Evolutionary conservation across 2,329 filamentous ascomycete genomes (phyloP), one percentile per base, ranked within the genome.

Genomic region (Peltaster fructicola): DNA sequence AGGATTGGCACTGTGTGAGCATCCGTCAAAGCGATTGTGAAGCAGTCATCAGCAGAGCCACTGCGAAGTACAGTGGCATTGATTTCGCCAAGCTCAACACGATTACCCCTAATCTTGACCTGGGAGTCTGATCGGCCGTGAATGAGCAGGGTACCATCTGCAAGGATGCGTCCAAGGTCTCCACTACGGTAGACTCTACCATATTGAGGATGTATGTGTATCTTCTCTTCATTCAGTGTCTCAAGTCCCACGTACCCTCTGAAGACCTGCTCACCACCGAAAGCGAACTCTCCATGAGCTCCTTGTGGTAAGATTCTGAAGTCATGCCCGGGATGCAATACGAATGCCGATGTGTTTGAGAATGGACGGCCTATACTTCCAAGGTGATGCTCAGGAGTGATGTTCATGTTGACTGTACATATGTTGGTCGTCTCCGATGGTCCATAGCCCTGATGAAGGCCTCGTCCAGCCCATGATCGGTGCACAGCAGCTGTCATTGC

Each of bases 371-470:
- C 84, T n/a, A 92, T 69, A 37, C 84, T 82, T 32, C 72, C 73
- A 24, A 78, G 66, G 11, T 63, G 52, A 38, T 82, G 68, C 1
- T 55, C 50, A 0, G 38, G 35, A 0, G 54, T 49, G 44, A 85
- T 70, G 18, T 63, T 58, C 6, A 59, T 49, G 31, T 72, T 73
- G 6, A 85, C 64, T 0, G 76, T 81, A 50, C 79, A 90, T 11
- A 91, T 82, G 36, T 91, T 90, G 1, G 80, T 90, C 0, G 76
- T 81, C 47, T 90, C 82, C 1, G 76, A 80, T 0, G 81, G 79
- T 0, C 80, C 80, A 34, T 91, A 91, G 0, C 72, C 81, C 54
- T 88, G 75, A 45, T 72, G 82, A 0, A 92, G 56, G 8, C 71
- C 63, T 18, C 54, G 59, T 0, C 60, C 60, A 14, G 61, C 62